Evolutionary conservation across 352 stramenopile genomes (phyloP).

Genomic region (Phytophthora syringae): DNA sequence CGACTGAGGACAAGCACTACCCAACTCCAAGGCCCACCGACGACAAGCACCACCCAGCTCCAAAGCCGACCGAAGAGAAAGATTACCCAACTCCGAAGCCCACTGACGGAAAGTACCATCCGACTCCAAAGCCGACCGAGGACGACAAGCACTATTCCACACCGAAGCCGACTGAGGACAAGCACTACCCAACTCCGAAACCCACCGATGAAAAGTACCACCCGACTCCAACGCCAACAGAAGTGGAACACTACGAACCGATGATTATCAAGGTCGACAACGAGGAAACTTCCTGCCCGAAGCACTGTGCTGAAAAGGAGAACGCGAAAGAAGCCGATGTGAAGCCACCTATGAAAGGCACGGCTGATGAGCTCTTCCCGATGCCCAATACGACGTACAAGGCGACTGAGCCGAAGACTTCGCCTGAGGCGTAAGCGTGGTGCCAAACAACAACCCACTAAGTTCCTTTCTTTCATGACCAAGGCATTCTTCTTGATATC

Average conservation of each 20-base stretch:
- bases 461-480: too few species aligned
- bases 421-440: too few species aligned
- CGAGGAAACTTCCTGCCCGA: background rate
- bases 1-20: slow-evolving; percentile 8
- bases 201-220: background rate
- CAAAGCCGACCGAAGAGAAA: slow-evolving; percentile 9
- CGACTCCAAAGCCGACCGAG: background rate
- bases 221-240: background rate
- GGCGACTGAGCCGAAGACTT: background rate
- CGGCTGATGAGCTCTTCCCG: slow-evolving; percentile 13
- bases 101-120: background rate
- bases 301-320: background rate
- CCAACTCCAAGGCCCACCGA: slow-evolving; percentile 11
- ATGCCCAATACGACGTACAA: slow-evolving; percentile 41
- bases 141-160: too few species aligned
- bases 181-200: background rate
- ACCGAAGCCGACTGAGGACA: background rate
- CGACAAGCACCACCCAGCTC: slow-evolving; percentile 5
- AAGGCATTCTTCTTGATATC: slow-evolving; percentile 24
- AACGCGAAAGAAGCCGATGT: background rate
- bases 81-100: slow-evolving; percentile 2
- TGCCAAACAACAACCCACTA: too few species aligned
- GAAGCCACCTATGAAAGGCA: slow-evolving; percentile 30
- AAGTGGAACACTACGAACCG: background rate
- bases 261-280: background rate